Evolutionary conservation across 495 filamentous ascomycete genomes (phyloP).

Genomic region (Lepraria neglecta): DNA sequence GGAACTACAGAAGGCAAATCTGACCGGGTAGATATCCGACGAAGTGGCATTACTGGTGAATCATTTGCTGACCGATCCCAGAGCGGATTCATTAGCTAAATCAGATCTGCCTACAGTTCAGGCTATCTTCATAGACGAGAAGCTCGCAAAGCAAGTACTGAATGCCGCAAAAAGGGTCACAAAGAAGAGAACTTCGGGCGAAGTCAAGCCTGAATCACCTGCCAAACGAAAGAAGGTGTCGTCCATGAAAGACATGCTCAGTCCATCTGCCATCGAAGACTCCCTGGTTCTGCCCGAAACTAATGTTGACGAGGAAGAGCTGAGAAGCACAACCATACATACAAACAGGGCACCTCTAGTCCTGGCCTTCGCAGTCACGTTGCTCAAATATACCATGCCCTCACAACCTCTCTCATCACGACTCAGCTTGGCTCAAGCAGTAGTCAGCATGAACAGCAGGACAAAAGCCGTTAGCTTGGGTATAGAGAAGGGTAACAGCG

Average conservation of each 20-base stretch:
- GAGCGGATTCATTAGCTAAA: conserved; percentile 56
- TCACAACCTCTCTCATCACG: conserved; percentile 76
- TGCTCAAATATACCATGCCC: conserved; percentile 73
- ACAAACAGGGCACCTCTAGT: conserved; percentile 79
- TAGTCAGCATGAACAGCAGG: conserved; percentile 70
- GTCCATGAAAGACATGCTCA: conserved; percentile 35
- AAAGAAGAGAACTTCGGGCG: conserved; percentile 49
- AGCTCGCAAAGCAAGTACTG: conserved; percentile 57
- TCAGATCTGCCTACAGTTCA: conserved; percentile 48
- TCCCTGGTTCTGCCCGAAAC: conserved; percentile 56
- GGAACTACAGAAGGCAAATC: conserved; percentile 55
- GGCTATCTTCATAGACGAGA: conserved; percentile 60
- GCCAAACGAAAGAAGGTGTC: conserved; percentile 44
- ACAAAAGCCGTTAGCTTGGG: conserved; percentile 70
- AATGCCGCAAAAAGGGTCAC: conserved; percentile 56
- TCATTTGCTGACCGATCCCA: conserved; percentile 10
- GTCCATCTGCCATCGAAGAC: conserved; percentile 58
- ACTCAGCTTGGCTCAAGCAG: conserved; percentile 69
- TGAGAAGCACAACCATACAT: conserved; percentile 51
- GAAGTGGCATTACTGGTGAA: conserved; percentile 5
- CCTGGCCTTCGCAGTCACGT: conserved; percentile 67
- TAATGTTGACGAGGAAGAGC: conserved; percentile 50
- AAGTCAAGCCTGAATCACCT: conserved; percentile 30
- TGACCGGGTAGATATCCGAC: conserved; percentile 47
- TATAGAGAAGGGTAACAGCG: conserved; percentile 56